Base-by-base conservation (phyloP, 345 rosid species). In the Citrus australasica region DNA sequence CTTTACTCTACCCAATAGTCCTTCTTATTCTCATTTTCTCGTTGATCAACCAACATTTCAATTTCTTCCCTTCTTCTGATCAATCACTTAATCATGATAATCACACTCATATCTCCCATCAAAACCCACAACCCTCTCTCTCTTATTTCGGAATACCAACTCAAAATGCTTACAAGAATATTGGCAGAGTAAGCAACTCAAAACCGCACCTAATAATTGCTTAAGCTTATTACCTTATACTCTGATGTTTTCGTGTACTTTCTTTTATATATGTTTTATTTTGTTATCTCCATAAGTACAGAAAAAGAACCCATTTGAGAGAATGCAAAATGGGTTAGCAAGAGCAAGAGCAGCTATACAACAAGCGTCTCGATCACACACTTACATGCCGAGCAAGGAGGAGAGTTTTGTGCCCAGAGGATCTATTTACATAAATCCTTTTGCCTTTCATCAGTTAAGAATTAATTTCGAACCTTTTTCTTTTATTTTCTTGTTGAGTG, bases 361-460 rank as follows among this genome's bases (percentile, higher is more conserved):
- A 17, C 61, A 60, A 56, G 95, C 93, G 6, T 78, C 84, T 72
- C 84, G 83, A 35, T 77, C 58, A 5, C 84, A 76, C 71, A 80
- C 51, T 66, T 81, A 82, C 62, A 76, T 68, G 59, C 81, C 85
- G 30, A 21, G 74, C 35, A 62, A 73, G 42, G 82, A 66, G 63
- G 70, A 76, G 53, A 55, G 68, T 53, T 84, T 82, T 77, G 76
- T 85, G 21, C 90, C 94, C 27, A 73, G 79, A 69, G 93, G 92
- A 53, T 82, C 89, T 9, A 77, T 89, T 58, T 92, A 90, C 86
- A 71, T 80, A 70, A 92, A 89, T 74, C 86, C 94, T 66, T 69
- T 62, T 67, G 87, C 94, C 37, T 91, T 91, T 83, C 92, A 88
- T 80, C 93, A 92, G 97, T 91, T 86, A 76, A 81, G 84, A 79